Evolutionary conservation across 106 monocot genomes (phyloP).

Genomic region (Dioscorea zingiberensis): DNA sequence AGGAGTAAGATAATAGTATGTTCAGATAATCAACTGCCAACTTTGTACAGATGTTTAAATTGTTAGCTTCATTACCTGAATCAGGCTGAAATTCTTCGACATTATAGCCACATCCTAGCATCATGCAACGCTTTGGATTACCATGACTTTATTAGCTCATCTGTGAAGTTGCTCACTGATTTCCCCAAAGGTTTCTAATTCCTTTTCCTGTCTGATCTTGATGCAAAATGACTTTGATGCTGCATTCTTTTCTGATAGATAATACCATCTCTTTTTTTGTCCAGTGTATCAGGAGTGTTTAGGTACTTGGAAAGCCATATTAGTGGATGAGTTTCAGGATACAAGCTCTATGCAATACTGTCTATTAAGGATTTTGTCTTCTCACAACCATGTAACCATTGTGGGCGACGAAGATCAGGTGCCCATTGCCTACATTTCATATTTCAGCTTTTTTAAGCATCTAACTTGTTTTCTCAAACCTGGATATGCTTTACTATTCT

Average conservation of each 20-base stretch:
- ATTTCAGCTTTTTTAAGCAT: too few relatives aligned
- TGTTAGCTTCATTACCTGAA: constrained; percentile 9
- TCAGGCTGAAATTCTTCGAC: constrained; percentile 66
- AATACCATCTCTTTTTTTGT: background rate
- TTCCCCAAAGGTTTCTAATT: constrained; percentile 70
- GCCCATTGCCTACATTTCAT: background rate
- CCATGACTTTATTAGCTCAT: constrained; percentile 81
- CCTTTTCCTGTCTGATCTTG: too few relatives aligned
- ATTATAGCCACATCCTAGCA: constrained; percentile 60
- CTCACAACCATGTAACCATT: constrained; percentile 71
- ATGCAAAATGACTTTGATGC: too few relatives aligned
- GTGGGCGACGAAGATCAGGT: constrained; percentile 99
- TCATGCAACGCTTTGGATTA: constrained; percentile 92
- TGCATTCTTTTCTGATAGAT: too few relatives aligned
- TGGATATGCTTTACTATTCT: too few relatives aligned
- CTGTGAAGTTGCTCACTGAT: constrained; percentile 66
- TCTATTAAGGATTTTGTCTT: constrained; percentile 65
- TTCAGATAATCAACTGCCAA: background rate
- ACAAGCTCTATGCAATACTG: constrained; percentile 92
- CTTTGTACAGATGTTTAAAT: constrained; percentile 1
- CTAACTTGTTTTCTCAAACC: too few relatives aligned
- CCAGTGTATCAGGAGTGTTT: constrained; percentile 60
- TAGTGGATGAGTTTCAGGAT: constrained; percentile 97
- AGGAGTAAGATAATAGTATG: constrained; percentile 44
- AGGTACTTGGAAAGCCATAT: constrained; percentile 78